Evolutionary conservation across 768 basidiomycete genomes (phyloP), one percentile per base, ranked within the genome.

Genomic region (Hericium rajendrae): DNA sequence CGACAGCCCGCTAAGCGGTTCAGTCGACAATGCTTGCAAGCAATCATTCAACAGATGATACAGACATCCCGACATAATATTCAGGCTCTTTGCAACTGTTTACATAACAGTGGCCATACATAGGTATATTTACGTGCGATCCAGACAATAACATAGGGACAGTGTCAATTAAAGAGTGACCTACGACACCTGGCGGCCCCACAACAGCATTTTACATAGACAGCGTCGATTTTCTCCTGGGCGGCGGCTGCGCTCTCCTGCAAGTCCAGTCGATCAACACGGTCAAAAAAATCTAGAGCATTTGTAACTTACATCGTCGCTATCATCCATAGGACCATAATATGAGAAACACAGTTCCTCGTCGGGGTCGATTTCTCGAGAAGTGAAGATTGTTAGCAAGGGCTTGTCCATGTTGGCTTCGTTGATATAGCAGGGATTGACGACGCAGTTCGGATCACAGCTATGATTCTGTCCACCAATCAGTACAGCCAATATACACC

Each of bases 331-430:
- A 40, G 67, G 63, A 1, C 90, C 89, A 51, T 67, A 71, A 67
- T 93, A 93, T 12, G 81, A 84, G 66, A 93, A 92, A 59, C 82
- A 86, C 8, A 93, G 74, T 62, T 93, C 90, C 59, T 91, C 83
- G 49, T 75, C 74, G 0, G 78, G 73, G 40, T 78, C 76, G 13
- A 92, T 80, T 59, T 89, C 84, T 9, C 78, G 73, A 41, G 60
- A 70, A 2, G 90, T 81, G 68, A 90, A 93, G 11, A 91, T 72
- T 0, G 80, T 73, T 8, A 92, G 66, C 12, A 86, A 67, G 0
- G 89, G 88, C 65, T 87, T 89, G 11, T 82, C 73, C 15, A 86
- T 64, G 62, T 90, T 81, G 12, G 80, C 77, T 53, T 92, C 91
- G 62, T 91, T 85, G 69, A 90, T 84, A 63, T 93, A 89, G 48